Conservation (phyloP, 1,139 yeast genomes). For the Saccharomycopsis hybrid region DNA sequence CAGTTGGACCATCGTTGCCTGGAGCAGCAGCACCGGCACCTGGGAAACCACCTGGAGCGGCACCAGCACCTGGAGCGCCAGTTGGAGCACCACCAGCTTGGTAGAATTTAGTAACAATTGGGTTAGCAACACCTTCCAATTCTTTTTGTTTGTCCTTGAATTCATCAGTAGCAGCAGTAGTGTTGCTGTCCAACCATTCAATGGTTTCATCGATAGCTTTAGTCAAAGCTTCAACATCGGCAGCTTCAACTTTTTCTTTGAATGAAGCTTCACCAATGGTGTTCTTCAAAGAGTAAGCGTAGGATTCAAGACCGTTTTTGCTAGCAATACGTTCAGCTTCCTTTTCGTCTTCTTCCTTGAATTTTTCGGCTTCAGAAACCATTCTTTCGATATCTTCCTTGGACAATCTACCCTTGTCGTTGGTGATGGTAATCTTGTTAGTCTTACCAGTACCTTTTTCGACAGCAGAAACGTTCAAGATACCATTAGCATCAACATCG, state of each 20-base stretch:
- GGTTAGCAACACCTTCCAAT: constrained; percentile 89
- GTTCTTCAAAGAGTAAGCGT: constrained; percentile 85
- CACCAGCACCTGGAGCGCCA: constrained; percentile 52
- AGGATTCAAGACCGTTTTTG: constrained; percentile 89
- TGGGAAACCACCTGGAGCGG: constrained; percentile 56
- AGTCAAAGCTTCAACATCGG: constrained; percentile 72
- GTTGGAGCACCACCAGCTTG: constrained; percentile 66
- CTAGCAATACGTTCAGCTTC: constrained; percentile 68
- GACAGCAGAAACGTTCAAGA: constrained; percentile 87
- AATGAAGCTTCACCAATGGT: constrained; percentile 72
- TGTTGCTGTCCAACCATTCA: constrained; percentile 83
- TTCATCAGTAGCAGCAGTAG: constrained; percentile 84
- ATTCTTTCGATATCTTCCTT: constrained; percentile 92
- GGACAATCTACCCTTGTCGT: constrained; percentile 94
- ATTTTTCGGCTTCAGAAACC: constrained; percentile 89
- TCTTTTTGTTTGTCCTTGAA: constrained; percentile 87
- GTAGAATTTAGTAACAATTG: constrained; percentile 90
- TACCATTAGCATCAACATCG: constrained; percentile 90
- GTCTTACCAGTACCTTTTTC: constrained; percentile 87
- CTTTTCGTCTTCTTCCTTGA: constrained; percentile 78
- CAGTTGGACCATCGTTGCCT: constrained; percentile 79
- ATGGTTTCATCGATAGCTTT: constrained; percentile 82
- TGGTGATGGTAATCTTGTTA: constrained; percentile 75
- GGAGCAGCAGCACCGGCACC: constrained; percentile 50
- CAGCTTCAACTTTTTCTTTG: constrained; percentile 76